phyloP scores from a whole-genome alignment of 164 flowering plant genomes.

The Chimonanthus praecox region DNA sequence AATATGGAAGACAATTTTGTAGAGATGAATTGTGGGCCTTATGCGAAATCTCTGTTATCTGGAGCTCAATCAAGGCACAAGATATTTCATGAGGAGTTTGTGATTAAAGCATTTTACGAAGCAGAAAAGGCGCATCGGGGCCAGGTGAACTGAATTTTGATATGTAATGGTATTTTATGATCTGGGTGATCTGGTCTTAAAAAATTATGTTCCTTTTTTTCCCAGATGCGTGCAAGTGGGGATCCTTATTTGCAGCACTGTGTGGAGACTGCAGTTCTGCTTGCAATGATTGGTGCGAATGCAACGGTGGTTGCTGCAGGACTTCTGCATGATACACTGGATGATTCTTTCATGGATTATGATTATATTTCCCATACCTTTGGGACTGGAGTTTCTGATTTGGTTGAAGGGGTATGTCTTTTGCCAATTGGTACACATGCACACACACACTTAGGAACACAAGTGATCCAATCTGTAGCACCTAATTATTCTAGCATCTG shows the following conservation, averaged over 20 bases:
- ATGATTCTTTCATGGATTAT: slow-evolving; percentile 66
- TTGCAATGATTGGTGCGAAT: slow-evolving; percentile 82
- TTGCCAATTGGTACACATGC: too few relatives aligned
- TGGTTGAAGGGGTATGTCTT: slow-evolving; percentile 84
- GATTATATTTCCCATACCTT: slow-evolving; percentile 51
- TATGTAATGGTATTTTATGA: neutral
- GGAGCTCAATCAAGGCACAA: slow-evolving; percentile 67
- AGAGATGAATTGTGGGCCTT: slow-evolving; percentile 35
- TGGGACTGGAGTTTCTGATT: slow-evolving; percentile 86
- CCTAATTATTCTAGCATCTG: too few relatives aligned
- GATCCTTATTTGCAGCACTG: slow-evolving; percentile 97
- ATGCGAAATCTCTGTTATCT: slow-evolving; percentile 52
- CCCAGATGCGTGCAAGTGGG: slow-evolving; percentile 85
- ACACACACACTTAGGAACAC: too few relatives aligned
- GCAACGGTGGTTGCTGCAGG: slow-evolving; percentile 92
- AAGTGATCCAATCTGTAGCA: too few relatives aligned
- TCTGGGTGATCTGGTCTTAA: neutral
- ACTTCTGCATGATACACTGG: slow-evolving; percentile 87
- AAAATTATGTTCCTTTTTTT: slow-evolving; percentile 7
- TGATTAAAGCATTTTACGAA: slow-evolving; percentile 79
- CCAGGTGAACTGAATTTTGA: slow-evolving; percentile 48
- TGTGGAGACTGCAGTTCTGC: slow-evolving; percentile 78
- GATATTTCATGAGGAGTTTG: slow-evolving; percentile 65
- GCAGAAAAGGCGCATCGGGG: slow-evolving; percentile 97
- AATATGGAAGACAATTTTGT: slow-evolving; percentile 57